phyloP scores from a whole-genome alignment of 305 asterid species.

The Solanum hybrid region DNA sequence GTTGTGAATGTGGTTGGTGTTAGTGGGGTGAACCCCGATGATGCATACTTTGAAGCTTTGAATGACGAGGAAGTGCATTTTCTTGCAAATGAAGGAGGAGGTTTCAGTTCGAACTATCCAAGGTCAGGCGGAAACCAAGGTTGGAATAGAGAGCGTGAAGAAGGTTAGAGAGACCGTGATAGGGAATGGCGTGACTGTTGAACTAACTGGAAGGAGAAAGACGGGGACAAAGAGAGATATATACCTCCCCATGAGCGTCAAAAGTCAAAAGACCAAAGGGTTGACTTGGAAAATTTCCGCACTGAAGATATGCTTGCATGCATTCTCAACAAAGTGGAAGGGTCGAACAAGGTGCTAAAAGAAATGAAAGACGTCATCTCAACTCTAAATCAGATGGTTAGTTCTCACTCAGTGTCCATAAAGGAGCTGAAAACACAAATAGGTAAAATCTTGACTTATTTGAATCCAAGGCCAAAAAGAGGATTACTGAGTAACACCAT shows the following conservation, averaged over 20 bases:
- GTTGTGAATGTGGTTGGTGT: background rate
- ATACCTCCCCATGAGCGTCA: background rate
- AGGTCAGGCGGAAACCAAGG: background rate
- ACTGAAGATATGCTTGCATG: background rate
- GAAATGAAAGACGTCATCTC: background rate
- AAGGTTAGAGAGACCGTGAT: background rate
- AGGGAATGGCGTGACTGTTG: background rate
- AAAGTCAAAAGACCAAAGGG: background rate
- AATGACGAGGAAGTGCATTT: background rate
- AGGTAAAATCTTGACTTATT: background rate
- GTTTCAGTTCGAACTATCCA: background rate
- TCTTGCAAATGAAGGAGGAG: background rate
- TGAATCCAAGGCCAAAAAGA: background rate
- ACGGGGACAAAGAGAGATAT: background rate
- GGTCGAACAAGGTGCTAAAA: background rate
- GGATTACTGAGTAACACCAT: background rate
- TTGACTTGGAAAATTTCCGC: background rate
- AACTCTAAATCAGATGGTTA: background rate
- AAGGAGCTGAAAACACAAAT: background rate
- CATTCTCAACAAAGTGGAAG: background rate
- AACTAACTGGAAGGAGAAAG: background rate
- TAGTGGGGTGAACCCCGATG: background rate
- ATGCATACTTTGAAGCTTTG: background rate
- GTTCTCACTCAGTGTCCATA: background rate
- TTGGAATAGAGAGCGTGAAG: background rate